Percentiles rank a stretch among this genome's conserved stretches.
Conservation (phyloP, 345 rosid genomes). For the Gossypium turneri region DNA sequence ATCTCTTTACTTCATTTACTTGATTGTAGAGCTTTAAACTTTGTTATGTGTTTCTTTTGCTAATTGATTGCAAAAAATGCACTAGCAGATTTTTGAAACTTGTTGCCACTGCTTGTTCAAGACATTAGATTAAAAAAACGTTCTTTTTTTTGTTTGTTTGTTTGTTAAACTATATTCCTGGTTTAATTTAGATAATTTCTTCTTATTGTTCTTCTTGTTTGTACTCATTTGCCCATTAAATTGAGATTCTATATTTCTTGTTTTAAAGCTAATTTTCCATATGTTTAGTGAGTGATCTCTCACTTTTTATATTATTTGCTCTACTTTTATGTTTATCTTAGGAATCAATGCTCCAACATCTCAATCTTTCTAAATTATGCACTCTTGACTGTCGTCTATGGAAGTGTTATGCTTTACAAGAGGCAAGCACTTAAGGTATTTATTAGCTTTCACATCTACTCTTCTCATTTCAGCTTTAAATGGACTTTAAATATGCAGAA, state of each 20-base stretch:
- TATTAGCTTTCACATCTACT: slow-evolving; percentile 2
- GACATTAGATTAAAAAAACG: not conserved
- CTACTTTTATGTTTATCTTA: slow-evolving; percentile 12
- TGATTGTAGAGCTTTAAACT: not conserved
- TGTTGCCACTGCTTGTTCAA: not conserved
- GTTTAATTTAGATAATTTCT: not conserved
- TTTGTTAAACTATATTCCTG: not conserved
- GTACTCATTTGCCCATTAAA: too few species aligned
- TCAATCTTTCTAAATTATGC: slow-evolving; percentile 48
- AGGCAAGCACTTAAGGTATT: slow-evolving; percentile 46
- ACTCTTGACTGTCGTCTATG: slow-evolving; percentile 46
- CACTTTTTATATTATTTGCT: not conserved
- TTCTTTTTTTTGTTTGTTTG: not conserved
- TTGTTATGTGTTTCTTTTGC: not conserved
- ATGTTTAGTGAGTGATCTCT: not conserved
- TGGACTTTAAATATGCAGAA: not conserved
- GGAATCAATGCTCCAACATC: slow-evolving; percentile 62
- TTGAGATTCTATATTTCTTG: not conserved
- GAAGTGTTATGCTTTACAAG: slow-evolving; percentile 43
- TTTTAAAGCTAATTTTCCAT: not conserved
- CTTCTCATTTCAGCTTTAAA: slow-evolving; percentile 6
- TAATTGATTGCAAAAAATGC: not conserved
- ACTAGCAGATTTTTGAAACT: not conserved
- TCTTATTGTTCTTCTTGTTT: not conserved
- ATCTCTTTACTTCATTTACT: not conserved